These are phyloP conservation scores for Scleromitrula shiraiana DNA, from an alignment of 2,329 filamentous ascomycete genomes.

Conservation along the genomic window DNA sequence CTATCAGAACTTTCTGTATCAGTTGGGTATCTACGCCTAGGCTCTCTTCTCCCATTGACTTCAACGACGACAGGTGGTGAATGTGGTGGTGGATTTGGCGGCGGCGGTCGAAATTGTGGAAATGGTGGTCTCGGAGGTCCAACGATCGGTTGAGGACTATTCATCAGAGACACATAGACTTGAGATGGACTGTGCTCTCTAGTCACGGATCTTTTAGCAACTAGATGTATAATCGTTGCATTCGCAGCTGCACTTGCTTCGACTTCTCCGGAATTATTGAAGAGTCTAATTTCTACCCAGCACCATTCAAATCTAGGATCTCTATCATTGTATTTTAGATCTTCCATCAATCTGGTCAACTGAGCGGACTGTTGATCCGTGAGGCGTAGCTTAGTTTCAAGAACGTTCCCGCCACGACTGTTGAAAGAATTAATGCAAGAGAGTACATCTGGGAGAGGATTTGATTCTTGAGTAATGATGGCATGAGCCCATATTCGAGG, in stretches of 20 bases:
- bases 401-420: conserved; percentile 9
- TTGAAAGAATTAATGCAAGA: conserved; percentile 12
- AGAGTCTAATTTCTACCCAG: conserved; percentile 17
- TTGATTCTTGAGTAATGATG: conserved; percentile 13
- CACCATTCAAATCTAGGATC: conserved; percentile 22
- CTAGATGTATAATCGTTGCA: conserved; percentile 16
- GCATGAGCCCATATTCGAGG: conserved; percentile 12
- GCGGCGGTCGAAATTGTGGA: background rate
- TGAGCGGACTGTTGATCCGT: conserved; percentile 18
- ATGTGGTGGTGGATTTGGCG: background rate
- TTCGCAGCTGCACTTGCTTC: background rate
- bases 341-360: conserved; percentile 18
- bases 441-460: conserved; percentile 1
- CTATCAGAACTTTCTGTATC: conserved; percentile 6
- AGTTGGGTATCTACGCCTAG: too few species aligned
- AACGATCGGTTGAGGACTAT: too few species aligned
- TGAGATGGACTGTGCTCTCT: background rate
- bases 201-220: conserved; percentile 15
- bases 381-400: conserved; percentile 16
- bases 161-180: too few species aligned
- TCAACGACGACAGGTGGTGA: background rate
- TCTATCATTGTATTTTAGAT: conserved; percentile 12
- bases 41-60: background rate
- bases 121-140: too few species aligned
- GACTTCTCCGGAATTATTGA: conserved; percentile 9